Base-by-base conservation (phyloP, 2,329 filamentous ascomycete species). In the Clarireedia hainanense region DNA sequence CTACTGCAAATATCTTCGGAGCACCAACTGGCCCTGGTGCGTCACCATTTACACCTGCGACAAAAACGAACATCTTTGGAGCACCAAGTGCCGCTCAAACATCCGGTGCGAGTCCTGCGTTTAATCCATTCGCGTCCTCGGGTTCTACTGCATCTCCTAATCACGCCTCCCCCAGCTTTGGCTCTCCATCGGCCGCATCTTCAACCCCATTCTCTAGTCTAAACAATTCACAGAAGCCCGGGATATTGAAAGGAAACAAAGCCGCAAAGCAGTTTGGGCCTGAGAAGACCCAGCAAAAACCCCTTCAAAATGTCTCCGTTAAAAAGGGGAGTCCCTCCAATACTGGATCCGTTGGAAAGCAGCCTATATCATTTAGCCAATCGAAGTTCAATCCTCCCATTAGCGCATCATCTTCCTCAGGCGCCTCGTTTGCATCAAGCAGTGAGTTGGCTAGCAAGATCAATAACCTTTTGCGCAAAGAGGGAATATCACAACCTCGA, bases 401-500 rank as follows among this genome's bases (percentile, higher is more conserved):
- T 3, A 23, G n/a, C 15, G 23, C 40, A 20, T 20, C 34, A 2
- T 46, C 40, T 7, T 34, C 50, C 17, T 39, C 48, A 27, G n/a
- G 14, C 12, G 51, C 39, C n/a, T 43, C 51, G 20, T 54, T 50
- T 14, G 37, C 55, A 15, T 56, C 58, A 6, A 62, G 55, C 39
- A 64, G 50, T 58, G 63, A 47, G 52, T 61, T 72, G 20, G 77
- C 80, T 9, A 73, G 70, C 52, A 76, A 74, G 56, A 80, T 85
- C 30, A 72, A 76, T 57, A 70, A 73, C 7, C 77, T 78, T 57
- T 70, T 85, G 2, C 72, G 72, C n/a, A 77, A 75, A 60, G 80
- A 84, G 64, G 73, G 74, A 3, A 55, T 67, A 17, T 20, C 49
- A 15, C 50, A 56, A 24, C 63, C 62, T 20, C 24, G 57, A 47